phyloP scores from a whole-genome alignment of 2,329 filamentous ascomycete genomes.

The Alternaria gansuensis region DNA sequence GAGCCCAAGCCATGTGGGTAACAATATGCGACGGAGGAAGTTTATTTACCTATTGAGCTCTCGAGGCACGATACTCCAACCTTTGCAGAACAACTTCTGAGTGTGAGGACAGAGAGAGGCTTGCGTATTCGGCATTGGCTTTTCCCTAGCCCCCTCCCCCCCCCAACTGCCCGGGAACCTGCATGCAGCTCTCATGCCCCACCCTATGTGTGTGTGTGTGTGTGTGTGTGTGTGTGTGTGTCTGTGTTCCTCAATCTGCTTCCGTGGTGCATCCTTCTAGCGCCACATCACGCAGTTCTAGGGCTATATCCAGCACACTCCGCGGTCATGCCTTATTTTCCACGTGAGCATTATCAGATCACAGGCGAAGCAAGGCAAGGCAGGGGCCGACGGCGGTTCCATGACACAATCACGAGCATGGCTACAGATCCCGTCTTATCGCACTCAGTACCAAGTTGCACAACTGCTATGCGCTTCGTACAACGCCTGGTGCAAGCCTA shows the following conservation, averaged over 20 bases:
- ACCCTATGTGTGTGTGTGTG: neutral
- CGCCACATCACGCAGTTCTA: slow-evolving; percentile 11
- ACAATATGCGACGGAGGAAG: slow-evolving; percentile 4
- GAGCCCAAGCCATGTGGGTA: slow-evolving; percentile 10
- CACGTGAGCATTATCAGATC: neutral
- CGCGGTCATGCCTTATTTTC: neutral
- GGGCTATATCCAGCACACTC: slow-evolving; percentile 1
- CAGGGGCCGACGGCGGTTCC: neutral
- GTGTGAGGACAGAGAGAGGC: neutral
- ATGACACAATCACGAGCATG: neutral
- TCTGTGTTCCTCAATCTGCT: slow-evolving; percentile 1
- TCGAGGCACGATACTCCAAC: slow-evolving; percentile 3
- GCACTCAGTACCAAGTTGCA: neutral
- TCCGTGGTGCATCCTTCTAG: slow-evolving; percentile 7
- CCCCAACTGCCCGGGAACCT: slow-evolving; percentile 4
- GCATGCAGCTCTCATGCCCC: slow-evolving; percentile 6
- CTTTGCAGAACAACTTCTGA: neutral
- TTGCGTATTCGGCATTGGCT: neutral
- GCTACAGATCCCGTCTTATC: neutral
- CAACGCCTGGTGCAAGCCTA: neutral
- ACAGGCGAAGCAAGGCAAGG: neutral
- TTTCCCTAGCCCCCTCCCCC: slow-evolving; percentile 1
- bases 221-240: neutral
- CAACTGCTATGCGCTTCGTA: slow-evolving; percentile 2
- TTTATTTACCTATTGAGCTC: slow-evolving; percentile 8